phyloP scores from a whole-genome alignment of 495 filamentous ascomycete genomes.

The Haplographium delicatum region DNA sequence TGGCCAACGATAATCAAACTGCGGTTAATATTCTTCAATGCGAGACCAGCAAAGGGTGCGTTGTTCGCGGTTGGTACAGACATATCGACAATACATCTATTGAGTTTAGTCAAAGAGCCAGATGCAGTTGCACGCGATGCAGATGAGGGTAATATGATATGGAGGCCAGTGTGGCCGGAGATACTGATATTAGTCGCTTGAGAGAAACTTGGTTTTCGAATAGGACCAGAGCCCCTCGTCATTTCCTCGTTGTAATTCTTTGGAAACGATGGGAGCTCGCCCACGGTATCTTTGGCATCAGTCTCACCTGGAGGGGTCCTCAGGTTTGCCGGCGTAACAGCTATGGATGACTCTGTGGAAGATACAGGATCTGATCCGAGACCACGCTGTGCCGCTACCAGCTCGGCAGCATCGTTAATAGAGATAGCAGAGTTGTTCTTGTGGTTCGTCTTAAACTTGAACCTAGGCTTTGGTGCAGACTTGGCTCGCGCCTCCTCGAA shows the following conservation, averaged over 20 bases:
- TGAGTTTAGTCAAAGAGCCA: constrained; percentile 66
- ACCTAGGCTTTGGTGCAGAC: constrained; percentile 61
- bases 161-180: constrained; percentile 53
- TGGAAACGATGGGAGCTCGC: constrained; percentile 25
- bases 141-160: constrained; percentile 68
- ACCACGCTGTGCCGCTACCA: constrained; percentile 43
- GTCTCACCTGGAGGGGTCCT: constrained; percentile 38
- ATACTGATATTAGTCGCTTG: constrained; percentile 57
- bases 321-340: constrained; percentile 47
- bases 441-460: constrained; percentile 62
- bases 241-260: constrained; percentile 51
- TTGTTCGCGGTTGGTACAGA: constrained; percentile 56
- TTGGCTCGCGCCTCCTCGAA: constrained; percentile 51
- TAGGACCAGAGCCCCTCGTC: constrained; percentile 20
- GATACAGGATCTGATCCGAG: constrained; percentile 28
- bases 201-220: constrained; percentile 56
- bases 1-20: constrained; percentile 72
- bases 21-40: constrained; percentile 60
- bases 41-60: constrained; percentile 67
- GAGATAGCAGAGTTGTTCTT: constrained; percentile 54
- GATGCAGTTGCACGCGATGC: constrained; percentile 62
- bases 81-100: constrained; percentile 74
- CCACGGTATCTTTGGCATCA: constrained; percentile 30
- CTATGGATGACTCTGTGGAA: constrained; percentile 44
- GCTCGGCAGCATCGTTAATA: constrained; percentile 47